A percentile compares a stretch with the other conserved stretches of the same genome.
Evolutionary conservation across 148 eudicot species (phyloP).

Genomic region (Rhododendron henanense): DNA sequence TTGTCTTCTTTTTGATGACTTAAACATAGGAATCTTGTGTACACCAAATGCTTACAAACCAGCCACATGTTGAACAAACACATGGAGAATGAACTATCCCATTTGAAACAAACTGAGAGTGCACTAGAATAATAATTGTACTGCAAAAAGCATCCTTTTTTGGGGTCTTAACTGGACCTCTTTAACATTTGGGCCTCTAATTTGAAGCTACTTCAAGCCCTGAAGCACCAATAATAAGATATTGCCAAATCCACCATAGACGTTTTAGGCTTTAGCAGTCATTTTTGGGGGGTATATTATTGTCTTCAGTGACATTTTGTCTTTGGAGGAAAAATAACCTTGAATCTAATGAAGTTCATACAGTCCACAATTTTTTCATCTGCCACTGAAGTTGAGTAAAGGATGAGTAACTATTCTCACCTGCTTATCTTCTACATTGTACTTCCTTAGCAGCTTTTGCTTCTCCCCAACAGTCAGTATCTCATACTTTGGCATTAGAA

Average conservation of each 20-base stretch:
- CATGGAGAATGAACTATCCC: neutral
- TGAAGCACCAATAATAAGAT: neutral
- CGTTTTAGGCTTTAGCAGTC: neutral
- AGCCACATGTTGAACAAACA: neutral
- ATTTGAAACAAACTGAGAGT: neutral
- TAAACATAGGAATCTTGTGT: neutral
- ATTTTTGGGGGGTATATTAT: neutral
- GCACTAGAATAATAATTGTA: neutral
- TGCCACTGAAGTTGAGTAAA: neutral
- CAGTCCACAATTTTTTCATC: neutral
- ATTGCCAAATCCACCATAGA: neutral
- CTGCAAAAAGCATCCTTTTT: neutral
- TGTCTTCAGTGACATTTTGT: neutral
- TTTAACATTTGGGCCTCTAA: neutral
- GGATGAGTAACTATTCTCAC: constrained; percentile 16
- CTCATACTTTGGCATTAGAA: constrained; percentile 40
- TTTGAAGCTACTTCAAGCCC: neutral
- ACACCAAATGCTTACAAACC: neutral
- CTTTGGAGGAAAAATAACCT: neutral
- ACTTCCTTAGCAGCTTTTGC: constrained; percentile 43
- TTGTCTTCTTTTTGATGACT: neutral
- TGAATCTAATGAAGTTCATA: no score
- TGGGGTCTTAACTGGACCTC: neutral
- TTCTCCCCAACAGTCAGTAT: constrained; percentile 47
- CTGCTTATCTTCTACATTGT: constrained; percentile 43